Base-by-base conservation (phyloP, 805 yeast species). In the Saturnispora sanitii region DNA sequence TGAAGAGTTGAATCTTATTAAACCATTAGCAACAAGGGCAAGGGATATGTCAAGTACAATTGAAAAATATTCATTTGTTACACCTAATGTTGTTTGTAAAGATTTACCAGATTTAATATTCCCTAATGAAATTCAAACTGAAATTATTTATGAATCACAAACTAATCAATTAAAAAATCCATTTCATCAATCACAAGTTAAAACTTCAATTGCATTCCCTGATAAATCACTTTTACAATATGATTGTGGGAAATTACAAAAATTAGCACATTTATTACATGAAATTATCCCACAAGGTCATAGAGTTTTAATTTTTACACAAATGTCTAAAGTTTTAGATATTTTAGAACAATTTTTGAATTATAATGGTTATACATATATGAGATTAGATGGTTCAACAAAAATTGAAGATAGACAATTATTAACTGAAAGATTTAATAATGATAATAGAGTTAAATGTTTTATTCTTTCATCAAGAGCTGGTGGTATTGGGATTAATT, bases 321-420 rank as follows among this genome's bases (percentile, higher is more conserved):
- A 92, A 56, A 92, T 92, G 99, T 90, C 98, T 2, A 84, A 84
- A 55, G 97, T 92, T 7, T 68, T 92, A 59, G 98, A 92, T 61
- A 77, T 94, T 33, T 62, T 92, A 42, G 99, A 92, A 56, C 90
- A 84, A 56, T 94, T 92, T 54, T 67, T 92, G 62, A 92, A 90
- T 57, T 82, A 86, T 50, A 94, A 88, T 63, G 98, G 98, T 9
- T 86, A 86, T 58, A 70, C 94, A 37, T 92, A 92, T 57, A 73
- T 90, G 86, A 75, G 99, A 57, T 68, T 92, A 47, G 99, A 92
- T 61, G 99, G 99, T 51, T 87, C 97, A 1, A 92, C 99, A 2
- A 87, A 87, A 58, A 84, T 92, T 51, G 98, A 92, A 61, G 97
- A 92, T 60, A 79, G 99, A 51, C 99, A 92, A 58, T 70, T 88